These are phyloP conservation scores for Fusarium transvaalense DNA, from an alignment of 2,329 filamentous ascomycete species.

Conservation along the genomic window DNA sequence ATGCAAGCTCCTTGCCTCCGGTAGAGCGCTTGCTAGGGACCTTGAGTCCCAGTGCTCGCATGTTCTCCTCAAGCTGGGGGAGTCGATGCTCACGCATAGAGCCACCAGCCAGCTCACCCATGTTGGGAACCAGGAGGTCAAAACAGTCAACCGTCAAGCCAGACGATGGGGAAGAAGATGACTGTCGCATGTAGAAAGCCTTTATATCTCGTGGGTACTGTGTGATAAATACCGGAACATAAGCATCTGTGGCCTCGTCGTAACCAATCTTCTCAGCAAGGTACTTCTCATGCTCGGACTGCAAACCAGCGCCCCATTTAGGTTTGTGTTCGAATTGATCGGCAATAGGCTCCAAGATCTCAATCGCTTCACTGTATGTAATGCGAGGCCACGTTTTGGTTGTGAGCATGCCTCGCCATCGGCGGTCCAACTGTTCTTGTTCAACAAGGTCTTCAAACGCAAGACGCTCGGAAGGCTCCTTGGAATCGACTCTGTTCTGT, in stretches of 20 bases:
- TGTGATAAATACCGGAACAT: slow-evolving; percentile 86
- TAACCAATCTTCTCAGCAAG: slow-evolving; percentile 76
- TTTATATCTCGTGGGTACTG: slow-evolving; percentile 91
- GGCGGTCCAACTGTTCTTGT: slow-evolving; percentile 65
- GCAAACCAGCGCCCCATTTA: slow-evolving; percentile 78
- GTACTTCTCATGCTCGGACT: slow-evolving; percentile 93
- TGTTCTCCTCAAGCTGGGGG: slow-evolving; percentile 73
- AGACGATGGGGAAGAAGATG: slow-evolving; percentile 46
- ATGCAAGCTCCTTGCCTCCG: slow-evolving; percentile 66
- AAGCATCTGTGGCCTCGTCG: slow-evolving; percentile 58
- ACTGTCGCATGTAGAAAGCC: slow-evolving; percentile 79
- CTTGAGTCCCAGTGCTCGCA: slow-evolving; percentile 75
- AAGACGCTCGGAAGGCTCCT: slow-evolving; percentile 56
- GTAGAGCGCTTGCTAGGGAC: slow-evolving; percentile 51
- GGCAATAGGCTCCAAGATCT: slow-evolving; percentile 71
- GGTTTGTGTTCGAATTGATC: slow-evolving; percentile 76
- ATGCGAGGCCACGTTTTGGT: slow-evolving; percentile 78
- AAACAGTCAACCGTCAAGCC: slow-evolving; percentile 84
- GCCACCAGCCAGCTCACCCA: slow-evolving; percentile 89
- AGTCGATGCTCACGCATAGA: slow-evolving; percentile 89
- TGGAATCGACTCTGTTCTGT: slow-evolving; percentile 52
- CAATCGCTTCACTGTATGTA: slow-evolving; percentile 83
- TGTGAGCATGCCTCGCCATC: slow-evolving; percentile 78
- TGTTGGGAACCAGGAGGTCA: slow-evolving; percentile 86
- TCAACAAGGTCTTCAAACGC: slow-evolving; percentile 61